Evolutionary conservation across 306 rosid genomes (phyloP).

Genomic region (Trichosanthes truncata): DNA sequence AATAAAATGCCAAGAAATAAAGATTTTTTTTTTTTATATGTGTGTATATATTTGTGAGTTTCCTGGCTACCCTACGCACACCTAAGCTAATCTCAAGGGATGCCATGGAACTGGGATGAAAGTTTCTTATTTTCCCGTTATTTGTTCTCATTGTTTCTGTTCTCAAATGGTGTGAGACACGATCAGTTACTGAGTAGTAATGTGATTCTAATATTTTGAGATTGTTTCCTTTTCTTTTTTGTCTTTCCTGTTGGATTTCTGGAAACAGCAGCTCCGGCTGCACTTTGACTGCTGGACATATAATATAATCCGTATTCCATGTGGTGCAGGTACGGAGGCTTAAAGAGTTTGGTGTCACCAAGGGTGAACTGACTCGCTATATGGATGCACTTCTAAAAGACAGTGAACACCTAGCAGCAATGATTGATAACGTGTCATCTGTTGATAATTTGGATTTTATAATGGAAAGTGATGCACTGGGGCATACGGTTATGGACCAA

Average conservation of each 20-base stretch:
- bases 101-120: not conserved
- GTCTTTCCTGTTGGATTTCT: not conserved
- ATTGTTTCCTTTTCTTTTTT: not conserved
- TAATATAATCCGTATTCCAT: slow-evolving; percentile 17
- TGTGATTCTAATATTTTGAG: not conserved
- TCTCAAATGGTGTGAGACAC: not conserved
- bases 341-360: slow-evolving; percentile 93
- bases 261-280: not conserved
- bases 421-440: slow-evolving; percentile 95
- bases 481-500: slow-evolving; percentile 97
- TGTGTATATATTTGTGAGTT: not conserved
- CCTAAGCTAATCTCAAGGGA: not conserved
- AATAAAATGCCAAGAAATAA: not conserved
- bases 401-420: slow-evolving; percentile 96
- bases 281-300: slow-evolving; percentile 3
- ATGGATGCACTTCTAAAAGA: slow-evolving; percentile 92
- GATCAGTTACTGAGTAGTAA: not conserved
- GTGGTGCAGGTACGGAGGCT: slow-evolving; percentile 80
- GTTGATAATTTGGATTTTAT: slow-evolving; percentile 98
- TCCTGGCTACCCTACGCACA: not conserved
- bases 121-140: not conserved
- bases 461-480: slow-evolving; percentile 96
- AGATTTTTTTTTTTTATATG: too few relatives aligned
- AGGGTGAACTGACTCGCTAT: slow-evolving; percentile 96
- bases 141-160: not conserved